Conservation (phyloP, 108 stramenopile species). For the Nitzschia inconspicua region DNA sequence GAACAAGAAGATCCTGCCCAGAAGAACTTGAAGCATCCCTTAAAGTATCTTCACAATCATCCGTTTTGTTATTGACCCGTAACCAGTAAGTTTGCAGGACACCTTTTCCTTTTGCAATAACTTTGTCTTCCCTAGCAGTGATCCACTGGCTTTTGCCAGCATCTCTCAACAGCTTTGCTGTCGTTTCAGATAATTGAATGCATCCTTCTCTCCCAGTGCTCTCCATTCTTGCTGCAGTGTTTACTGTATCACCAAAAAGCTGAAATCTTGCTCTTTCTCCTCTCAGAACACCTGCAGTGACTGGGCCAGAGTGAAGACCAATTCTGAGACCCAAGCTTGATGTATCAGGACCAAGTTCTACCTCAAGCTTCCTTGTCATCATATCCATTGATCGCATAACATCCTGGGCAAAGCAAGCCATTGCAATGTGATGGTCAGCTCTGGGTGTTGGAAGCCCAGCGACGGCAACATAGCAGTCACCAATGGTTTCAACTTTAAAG, state of each 20-base stretch:
- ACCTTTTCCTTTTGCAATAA: slow-evolving; percentile 55
- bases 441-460: too few species aligned
- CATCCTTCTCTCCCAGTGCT: slow-evolving; percentile 37
- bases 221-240: slow-evolving; percentile 56
- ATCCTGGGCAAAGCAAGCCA: too few species aligned
- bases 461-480: too few species aligned
- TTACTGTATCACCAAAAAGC: slow-evolving; percentile 60
- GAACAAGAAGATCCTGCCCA: too few species aligned
- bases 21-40: too few species aligned
- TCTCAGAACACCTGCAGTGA: slow-evolving; percentile 54
- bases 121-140: slow-evolving; percentile 25
- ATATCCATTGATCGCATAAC: too few species aligned
- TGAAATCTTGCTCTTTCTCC: slow-evolving; percentile 53
- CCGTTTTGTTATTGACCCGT: too few species aligned
- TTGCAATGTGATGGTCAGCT: too few species aligned
- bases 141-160: slow-evolving; percentile 31
- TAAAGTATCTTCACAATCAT: too few species aligned
- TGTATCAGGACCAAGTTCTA: slow-evolving; percentile 41
- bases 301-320: slow-evolving; percentile 56
- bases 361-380: slow-evolving; percentile 8
- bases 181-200: slow-evolving; percentile 54
- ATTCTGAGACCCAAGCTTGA: slow-evolving; percentile 42
- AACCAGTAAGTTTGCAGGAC: slow-evolving; percentile 53
- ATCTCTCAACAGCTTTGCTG: slow-evolving; percentile 31
- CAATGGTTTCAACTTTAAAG: too few species aligned